phyloP scores from a whole-genome alignment of 495 filamentous ascomycete species.

The Gamarada debralockiae region DNA sequence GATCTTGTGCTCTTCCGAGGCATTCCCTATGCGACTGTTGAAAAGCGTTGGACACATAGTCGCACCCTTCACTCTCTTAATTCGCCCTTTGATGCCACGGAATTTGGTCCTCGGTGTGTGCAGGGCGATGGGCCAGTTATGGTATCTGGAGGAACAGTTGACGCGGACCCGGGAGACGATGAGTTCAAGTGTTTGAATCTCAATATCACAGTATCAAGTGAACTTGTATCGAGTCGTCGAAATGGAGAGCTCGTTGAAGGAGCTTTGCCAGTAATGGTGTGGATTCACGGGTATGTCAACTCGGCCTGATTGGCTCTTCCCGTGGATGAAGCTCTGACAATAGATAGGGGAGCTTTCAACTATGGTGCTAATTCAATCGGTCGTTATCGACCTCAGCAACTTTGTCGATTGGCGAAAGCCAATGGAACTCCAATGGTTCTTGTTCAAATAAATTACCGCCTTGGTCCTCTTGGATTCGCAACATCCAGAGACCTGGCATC shows the following conservation, averaged over 20 bases:
- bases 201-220: conserved; percentile 4
- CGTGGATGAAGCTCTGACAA: too few species aligned
- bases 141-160: conserved; percentile 1
- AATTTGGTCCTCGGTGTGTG: conserved; percentile 7
- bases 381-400: neutral
- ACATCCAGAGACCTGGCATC: conserved; percentile 12
- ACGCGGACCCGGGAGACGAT: conserved; percentile 9
- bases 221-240: too few species aligned
- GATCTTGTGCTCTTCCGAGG: conserved; percentile 8
- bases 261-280: conserved; percentile 13
- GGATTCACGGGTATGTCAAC: conserved; percentile 16
- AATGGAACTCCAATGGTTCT: conserved; percentile 3
- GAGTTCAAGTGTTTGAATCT: conserved; percentile 15
- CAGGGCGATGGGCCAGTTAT: neutral
- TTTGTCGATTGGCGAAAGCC: neutral
- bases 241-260: neutral
- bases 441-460: conserved; percentile 25
- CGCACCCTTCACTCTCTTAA: conserved; percentile 1
- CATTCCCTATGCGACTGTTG: conserved; percentile 8
- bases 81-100: conserved; percentile 11
- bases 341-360: conserved; percentile 10
- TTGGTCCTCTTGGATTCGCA: conserved; percentile 30
- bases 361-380: conserved; percentile 4
- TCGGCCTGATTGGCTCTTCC: too few species aligned
- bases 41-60: conserved; percentile 13